Evolutionary conservation across 306 rosid genomes (phyloP), one percentile per base, ranked within the genome.

Genomic region (Quercus rubra): DNA sequence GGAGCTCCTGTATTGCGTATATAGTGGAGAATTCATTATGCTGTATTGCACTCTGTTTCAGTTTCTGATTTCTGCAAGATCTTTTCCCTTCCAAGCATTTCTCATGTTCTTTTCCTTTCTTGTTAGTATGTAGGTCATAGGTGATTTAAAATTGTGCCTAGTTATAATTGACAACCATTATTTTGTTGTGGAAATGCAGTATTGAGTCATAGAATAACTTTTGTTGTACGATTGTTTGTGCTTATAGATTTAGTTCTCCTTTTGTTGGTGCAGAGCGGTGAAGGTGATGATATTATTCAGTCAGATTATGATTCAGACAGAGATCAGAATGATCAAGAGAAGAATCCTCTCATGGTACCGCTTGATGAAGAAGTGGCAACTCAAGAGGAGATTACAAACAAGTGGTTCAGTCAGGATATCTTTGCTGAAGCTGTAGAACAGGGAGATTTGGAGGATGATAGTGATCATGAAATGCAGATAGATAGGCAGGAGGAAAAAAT

Each of bases 321-420:
- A 77, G 94, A 83, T n/a, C 73, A 78, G 61, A 91, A 30, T 74
- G 83, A 78, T 62, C 86, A 79, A 78, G 98, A 95, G 84, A 88
- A 83, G 71, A 95, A 95, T 80, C 98, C 99, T 77, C 88, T 95
- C 46, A 51, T 95, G 91, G 96, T 93, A 66, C 90, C 93, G 2
- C 89, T 93, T 73, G 89, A 85, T 80, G 96, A 93, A 4, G 94
- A 92, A 18, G 92, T 59, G 63, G 91, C 89, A 73, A 89, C 96
- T 38, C 90, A 83, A 79, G 96, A 93, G 77, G 98, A 95, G 83
- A 74, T 95, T 13, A 85, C 86, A 35, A 87, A 91, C 67, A 87
- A 83, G 79, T 95, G 99, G 99, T 95, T 89, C 83, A 86, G 92
- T 90, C 97, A 93, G 87, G 93, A 90, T 77, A 80, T 95, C 55